These are phyloP conservation scores for Podospora conica DNA, from an alignment of 495 filamentous ascomycete genomes.

Conservation along the genomic window DNA sequence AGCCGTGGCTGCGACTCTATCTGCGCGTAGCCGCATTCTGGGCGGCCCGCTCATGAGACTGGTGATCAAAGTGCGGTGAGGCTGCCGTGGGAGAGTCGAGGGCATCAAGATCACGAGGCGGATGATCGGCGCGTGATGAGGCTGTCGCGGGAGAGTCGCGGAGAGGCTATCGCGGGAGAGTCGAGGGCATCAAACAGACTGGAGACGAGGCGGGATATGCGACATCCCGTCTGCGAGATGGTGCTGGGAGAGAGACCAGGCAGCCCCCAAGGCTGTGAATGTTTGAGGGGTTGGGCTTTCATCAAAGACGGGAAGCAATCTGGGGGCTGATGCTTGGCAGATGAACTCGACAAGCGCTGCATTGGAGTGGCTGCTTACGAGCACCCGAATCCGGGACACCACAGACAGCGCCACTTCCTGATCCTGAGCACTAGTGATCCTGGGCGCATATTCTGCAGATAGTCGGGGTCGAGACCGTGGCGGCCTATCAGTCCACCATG, in stretches of 20 bases:
- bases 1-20: neutral
- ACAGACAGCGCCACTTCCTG: neutral
- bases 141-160: neutral
- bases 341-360: neutral
- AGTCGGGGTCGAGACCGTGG: neutral
- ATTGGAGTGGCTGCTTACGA: no score
- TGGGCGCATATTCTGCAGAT: neutral
- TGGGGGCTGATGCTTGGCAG: neutral
- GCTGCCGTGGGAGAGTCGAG: neutral
- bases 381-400: neutral
- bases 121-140: neutral
- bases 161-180: neutral
- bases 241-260: neutral
- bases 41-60: neutral
- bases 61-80: neutral
- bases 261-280: neutral
- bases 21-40: neutral
- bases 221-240: neutral
- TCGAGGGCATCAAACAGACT: neutral
- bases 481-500: neutral
- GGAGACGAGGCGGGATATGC: neutral
- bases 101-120: neutral
- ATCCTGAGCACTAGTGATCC: neutral
- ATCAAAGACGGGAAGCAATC: neutral
- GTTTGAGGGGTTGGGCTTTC: neutral